Evolutionary conservation across 2,329 filamentous ascomycete genomes (phyloP).

Genomic region (Aspergillus japonicus): DNA sequence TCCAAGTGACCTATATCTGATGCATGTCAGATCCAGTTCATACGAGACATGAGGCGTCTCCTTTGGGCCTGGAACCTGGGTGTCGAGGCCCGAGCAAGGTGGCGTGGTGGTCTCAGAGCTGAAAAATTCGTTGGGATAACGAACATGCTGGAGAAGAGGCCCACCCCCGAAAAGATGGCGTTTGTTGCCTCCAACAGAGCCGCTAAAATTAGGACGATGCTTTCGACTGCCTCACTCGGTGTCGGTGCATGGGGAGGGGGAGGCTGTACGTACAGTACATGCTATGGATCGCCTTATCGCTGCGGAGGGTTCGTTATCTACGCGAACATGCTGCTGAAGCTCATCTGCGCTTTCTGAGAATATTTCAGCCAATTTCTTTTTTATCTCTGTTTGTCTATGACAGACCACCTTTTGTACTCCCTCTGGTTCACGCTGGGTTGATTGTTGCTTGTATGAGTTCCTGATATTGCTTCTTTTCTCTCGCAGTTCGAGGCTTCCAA

Average conservation of each 20-base stretch:
- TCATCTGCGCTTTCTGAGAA: background rate
- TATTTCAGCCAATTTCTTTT: background rate
- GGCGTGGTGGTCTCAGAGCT: conserved; percentile 1
- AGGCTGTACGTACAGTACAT: background rate
- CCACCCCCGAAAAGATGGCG: background rate
- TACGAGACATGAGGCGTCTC: conserved; percentile 4
- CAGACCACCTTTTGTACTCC: background rate
- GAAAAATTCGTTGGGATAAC: background rate
- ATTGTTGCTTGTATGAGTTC: background rate
- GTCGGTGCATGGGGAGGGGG: background rate
- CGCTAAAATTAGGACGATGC: background rate
- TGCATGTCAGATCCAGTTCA: conserved; percentile 3
- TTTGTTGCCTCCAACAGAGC: background rate
- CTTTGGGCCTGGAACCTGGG: conserved; percentile 1
- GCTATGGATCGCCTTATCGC: conserved; percentile 1
- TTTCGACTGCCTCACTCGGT: conserved; percentile 1
- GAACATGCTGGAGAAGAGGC: background rate
- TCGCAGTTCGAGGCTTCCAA: background rate
- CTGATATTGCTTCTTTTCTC: background rate
- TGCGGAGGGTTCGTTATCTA: conserved; percentile 1
- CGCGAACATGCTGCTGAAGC: background rate
- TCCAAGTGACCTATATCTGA: background rate
- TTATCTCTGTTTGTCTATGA: background rate
- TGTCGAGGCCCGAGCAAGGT: conserved; percentile 6
- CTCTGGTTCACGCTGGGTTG: background rate